Evolutionary conservation across 768 basidiomycete species (phyloP).

Genomic region (Candolleomyces eurysporus): DNA sequence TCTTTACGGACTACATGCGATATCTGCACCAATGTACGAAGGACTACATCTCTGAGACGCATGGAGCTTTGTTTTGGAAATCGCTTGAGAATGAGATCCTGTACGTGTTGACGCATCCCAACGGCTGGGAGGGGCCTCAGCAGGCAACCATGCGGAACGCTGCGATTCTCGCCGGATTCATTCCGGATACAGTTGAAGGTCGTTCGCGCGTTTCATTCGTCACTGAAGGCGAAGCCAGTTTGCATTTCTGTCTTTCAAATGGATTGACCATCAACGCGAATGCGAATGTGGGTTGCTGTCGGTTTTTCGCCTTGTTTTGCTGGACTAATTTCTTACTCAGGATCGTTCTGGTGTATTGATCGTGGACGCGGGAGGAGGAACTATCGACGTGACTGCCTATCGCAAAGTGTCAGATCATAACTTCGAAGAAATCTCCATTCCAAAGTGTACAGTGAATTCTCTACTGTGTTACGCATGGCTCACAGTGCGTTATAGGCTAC

Average conservation of each 20-base stretch:
- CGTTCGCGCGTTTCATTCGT: constrained; percentile 46
- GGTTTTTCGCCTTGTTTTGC: neutral
- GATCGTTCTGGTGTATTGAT: constrained; percentile 44
- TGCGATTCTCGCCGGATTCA: constrained; percentile 48
- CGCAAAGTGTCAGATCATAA: constrained; percentile 11
- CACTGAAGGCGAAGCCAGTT: constrained; percentile 59
- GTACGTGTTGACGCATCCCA: constrained; percentile 56
- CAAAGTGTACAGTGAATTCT: constrained; percentile 27
- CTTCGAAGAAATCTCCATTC: constrained; percentile 41
- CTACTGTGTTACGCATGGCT: neutral
- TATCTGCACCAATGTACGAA: constrained; percentile 45
- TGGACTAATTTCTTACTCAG: constrained; percentile 20
- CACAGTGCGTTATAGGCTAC: constrained; percentile 26
- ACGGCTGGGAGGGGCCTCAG: constrained; percentile 60
- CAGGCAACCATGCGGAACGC: constrained; percentile 53
- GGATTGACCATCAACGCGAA: constrained; percentile 36
- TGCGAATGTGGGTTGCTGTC: constrained; percentile 15
- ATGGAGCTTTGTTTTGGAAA: constrained; percentile 43
- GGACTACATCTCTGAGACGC: constrained; percentile 45
- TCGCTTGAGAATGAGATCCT: constrained; percentile 40
- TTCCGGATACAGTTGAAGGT: constrained; percentile 34
- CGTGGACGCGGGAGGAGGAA: constrained; percentile 61
- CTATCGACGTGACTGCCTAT: constrained; percentile 56
- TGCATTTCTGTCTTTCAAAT: constrained; percentile 52
- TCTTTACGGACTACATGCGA: constrained; percentile 47